A percentile compares a stretch with the other conserved stretches of the same genome.
These are phyloP conservation scores for Huiozyma sinensis DNA, from an alignment of 805 yeast genomes.

Conservation along the genomic window DNA sequence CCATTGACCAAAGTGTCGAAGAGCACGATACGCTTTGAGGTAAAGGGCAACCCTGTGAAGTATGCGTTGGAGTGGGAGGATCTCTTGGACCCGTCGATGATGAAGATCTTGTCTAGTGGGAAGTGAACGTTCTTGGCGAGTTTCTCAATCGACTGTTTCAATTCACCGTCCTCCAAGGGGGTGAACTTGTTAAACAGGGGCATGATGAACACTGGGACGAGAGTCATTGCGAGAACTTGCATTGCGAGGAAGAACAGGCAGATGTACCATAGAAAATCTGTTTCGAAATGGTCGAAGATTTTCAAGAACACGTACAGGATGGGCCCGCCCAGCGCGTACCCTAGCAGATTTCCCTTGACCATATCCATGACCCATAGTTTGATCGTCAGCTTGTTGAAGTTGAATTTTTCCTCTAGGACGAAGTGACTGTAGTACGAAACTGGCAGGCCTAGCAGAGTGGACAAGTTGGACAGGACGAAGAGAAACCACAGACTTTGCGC, in stretches of 20 bases:
- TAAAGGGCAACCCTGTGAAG: conserved; percentile 93
- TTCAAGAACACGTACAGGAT: conserved; percentile 64
- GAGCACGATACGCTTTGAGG: conserved; percentile 79
- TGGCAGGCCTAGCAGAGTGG: conserved; percentile 54
- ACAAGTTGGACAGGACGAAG: conserved; percentile 37
- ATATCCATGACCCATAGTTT: conserved; percentile 64
- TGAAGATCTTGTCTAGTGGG: conserved; percentile 79
- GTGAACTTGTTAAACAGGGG: conserved; percentile 88
- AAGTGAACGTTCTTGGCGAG: conserved; percentile 67
- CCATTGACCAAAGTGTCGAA: conserved; percentile 84
- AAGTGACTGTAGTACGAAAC: conserved; percentile 66
- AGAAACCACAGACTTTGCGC: conserved; percentile 64
- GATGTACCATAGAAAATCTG: conserved; percentile 69
- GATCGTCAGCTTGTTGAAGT: conserved; percentile 80
- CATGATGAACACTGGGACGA: conserved; percentile 77
- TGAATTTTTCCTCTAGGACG: conserved; percentile 83
- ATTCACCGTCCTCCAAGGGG: conserved; percentile 83
- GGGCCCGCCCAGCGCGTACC: conserved; percentile 57
- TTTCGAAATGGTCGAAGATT: conserved; percentile 72
- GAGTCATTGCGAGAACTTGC: conserved; percentile 63
- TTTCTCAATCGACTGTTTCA: conserved; percentile 68
- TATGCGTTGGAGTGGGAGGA: conserved; percentile 96
- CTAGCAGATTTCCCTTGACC: conserved; percentile 47
- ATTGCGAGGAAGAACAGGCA: conserved; percentile 60
- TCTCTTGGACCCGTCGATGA: conserved; percentile 94